Base-by-base conservation (phyloP, 768 basidiomycete species). In the Russula griseocarnosa region DNA sequence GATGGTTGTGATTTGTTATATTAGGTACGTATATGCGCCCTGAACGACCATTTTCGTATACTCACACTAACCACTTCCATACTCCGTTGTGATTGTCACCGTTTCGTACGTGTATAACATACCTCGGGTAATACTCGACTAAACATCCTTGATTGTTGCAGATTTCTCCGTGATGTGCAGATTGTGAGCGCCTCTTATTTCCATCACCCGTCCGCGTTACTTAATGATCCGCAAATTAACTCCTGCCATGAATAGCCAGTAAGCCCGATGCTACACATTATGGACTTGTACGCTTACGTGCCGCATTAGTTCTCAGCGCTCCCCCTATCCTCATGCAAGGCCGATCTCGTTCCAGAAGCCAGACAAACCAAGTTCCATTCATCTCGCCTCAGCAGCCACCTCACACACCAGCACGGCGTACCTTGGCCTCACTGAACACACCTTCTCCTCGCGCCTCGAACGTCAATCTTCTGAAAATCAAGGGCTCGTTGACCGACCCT, bases 401-500 rank as follows among this genome's bases (percentile, higher is more conserved):
- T 65, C 72, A 76, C 67, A 62, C 68, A 4, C 73, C 77, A 28
- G 71, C 69, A 57, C 72, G 75, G 63, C 75, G 73, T 40, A 74
- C 80, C 28, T 71, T 78, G 46, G 76, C 72, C 38, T 71, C 73
- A 52, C 69, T 79, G 67, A 82, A 82, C 50, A 90, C 87, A 50
- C 87, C 87, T 61, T 86, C 87, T n/a, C 87, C 82, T 1, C 87
- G 86, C 69, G 77, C 82, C 53, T 75, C 78, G n/a, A 76, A 82
- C 60, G 73, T 78, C 10, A 79, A 74, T 65, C 81, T 83, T 70
- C 78, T 86, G 40, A 85, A 84, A 71, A 74, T 86, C 40, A 86
- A 88, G 68, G 88, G 89, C 56, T 83, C 85, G 69, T 75, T 85
- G 59, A 90, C 89, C 3, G 89, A 90, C 71, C 89, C 89, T 24